Evolutionary conservation across 2,329 filamentous ascomycete species (phyloP).

Genomic region (Tolypocladium pustulatum): DNA sequence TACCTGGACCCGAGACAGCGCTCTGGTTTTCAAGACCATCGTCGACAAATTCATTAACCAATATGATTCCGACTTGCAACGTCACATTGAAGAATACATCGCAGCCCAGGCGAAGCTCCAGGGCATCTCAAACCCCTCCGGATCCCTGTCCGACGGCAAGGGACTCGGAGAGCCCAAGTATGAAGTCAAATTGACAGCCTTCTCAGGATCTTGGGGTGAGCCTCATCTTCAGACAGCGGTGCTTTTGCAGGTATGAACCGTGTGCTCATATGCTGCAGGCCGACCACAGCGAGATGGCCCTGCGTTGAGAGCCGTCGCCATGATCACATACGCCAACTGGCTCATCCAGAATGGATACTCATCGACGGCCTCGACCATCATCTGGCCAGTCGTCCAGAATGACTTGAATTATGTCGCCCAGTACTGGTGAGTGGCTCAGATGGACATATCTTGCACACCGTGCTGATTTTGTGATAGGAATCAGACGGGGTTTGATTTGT

Average conservation of each 20-base stretch:
- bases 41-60: slow-evolving; percentile 52
- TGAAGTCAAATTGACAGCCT: slow-evolving; percentile 51
- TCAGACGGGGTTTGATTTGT: slow-evolving; percentile 60
- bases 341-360: slow-evolving; percentile 56
- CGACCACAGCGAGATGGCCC: slow-evolving; percentile 74
- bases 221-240: not conserved
- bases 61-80: slow-evolving; percentile 48
- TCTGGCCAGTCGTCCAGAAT: slow-evolving; percentile 68
- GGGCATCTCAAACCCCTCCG: slow-evolving; percentile 58
- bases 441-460: not conserved
- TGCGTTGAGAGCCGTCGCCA: slow-evolving; percentile 61
- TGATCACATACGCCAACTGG: slow-evolving; percentile 65
- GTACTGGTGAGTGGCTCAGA: slow-evolving; percentile 43
- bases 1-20: slow-evolving; percentile 69
- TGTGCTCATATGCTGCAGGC: slow-evolving; percentile 21
- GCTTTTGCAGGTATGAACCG: not conserved
- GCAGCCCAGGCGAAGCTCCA: slow-evolving; percentile 56
- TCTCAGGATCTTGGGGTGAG: slow-evolving; percentile 55
- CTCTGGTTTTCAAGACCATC: slow-evolving; percentile 57
- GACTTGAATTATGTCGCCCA: slow-evolving; percentile 66
- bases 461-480: slow-evolving; percentile 25
- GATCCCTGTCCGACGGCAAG: slow-evolving; percentile 37
- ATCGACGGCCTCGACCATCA: slow-evolving; percentile 38
- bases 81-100: slow-evolving; percentile 57
- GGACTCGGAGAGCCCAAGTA: slow-evolving; percentile 67